phyloP scores from a whole-genome alignment of 2,329 filamentous ascomycete species.

The Aspergillus tamarii region DNA sequence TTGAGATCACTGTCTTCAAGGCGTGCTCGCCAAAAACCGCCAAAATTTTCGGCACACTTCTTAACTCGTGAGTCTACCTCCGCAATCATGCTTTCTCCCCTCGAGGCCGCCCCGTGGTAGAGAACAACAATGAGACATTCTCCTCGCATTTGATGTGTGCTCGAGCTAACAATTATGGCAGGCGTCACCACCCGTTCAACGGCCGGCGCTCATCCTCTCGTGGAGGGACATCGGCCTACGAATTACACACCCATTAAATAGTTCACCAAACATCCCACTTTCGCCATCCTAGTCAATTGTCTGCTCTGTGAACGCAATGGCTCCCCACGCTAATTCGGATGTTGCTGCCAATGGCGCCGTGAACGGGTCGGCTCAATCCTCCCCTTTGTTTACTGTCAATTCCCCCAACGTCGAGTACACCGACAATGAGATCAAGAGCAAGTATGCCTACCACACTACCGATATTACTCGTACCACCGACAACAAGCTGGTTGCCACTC shows the following conservation, averaged over 20 bases:
- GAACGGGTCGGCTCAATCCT: constrained; percentile 54
- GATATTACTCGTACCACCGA: constrained; percentile 70
- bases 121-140: constrained; percentile 1
- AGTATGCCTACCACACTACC: constrained; percentile 96
- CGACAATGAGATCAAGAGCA: constrained; percentile 83
- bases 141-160: constrained; percentile 4
- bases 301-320: constrained; percentile 65
- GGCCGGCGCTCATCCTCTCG: constrained; percentile 89
- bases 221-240: constrained; percentile 73
- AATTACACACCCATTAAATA: constrained; percentile 50
- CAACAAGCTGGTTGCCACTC: constrained; percentile 80
- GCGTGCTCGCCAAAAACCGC: constrained; percentile 67
- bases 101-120: not conserved
- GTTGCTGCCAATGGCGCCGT: constrained; percentile 56
- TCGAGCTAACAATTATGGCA: constrained; percentile 42
- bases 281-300: constrained; percentile 52
- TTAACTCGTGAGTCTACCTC: constrained; percentile 77
- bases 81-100: not conserved
- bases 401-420: constrained; percentile 94
- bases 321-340: constrained; percentile 80
- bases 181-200: constrained; percentile 94
- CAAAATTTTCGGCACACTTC: constrained; percentile 98
- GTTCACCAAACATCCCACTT: constrained; percentile 46
- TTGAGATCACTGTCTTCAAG: constrained; percentile 52
- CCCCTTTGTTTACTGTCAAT: constrained; percentile 77